Conservation (phyloP, 495 filamentous ascomycete species). For the Apiosordaria backusii region DNA sequence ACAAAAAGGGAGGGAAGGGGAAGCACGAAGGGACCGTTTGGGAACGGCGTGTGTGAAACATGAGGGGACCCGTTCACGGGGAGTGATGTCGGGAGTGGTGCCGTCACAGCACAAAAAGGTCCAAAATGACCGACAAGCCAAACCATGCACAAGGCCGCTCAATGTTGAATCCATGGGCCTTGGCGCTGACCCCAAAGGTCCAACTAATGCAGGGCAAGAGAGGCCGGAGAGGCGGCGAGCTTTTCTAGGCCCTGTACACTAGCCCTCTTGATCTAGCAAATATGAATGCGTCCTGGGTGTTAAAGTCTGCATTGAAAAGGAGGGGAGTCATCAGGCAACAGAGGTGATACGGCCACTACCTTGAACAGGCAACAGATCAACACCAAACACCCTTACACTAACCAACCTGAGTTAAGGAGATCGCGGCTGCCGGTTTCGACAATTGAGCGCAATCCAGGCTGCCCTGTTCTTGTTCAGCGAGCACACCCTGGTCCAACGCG, state of each 20-base stretch:
- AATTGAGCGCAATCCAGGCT: slow-evolving; percentile 6
- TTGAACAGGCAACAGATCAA: not conserved
- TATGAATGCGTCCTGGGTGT: not conserved
- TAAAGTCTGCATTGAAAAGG: not conserved
- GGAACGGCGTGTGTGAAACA: slow-evolving; percentile 1
- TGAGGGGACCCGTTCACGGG: not conserved
- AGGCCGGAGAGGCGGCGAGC: not conserved
- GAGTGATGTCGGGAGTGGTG: too few species aligned
- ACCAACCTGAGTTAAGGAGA: not conserved
- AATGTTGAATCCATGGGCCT: not conserved
- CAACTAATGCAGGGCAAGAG: not conserved
- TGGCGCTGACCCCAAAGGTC: not conserved
- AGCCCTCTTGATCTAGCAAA: too few species aligned
- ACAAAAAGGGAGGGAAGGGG: not conserved
- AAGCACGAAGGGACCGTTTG: not conserved
- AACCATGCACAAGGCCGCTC: not conserved
- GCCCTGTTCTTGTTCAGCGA: slow-evolving; percentile 5
- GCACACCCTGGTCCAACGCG: slow-evolving; percentile 11
- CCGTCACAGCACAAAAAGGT: not conserved
- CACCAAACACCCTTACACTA: not conserved
- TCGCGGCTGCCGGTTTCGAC: slow-evolving; percentile 3
- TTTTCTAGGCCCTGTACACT: not conserved
- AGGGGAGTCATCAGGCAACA: not conserved
- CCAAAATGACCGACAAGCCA: not conserved
- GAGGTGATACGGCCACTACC: not conserved